These are phyloP conservation scores for Saussurea involucrata DNA, from an alignment of 129 eudicot genomes.

Conservation along the genomic window DNA sequence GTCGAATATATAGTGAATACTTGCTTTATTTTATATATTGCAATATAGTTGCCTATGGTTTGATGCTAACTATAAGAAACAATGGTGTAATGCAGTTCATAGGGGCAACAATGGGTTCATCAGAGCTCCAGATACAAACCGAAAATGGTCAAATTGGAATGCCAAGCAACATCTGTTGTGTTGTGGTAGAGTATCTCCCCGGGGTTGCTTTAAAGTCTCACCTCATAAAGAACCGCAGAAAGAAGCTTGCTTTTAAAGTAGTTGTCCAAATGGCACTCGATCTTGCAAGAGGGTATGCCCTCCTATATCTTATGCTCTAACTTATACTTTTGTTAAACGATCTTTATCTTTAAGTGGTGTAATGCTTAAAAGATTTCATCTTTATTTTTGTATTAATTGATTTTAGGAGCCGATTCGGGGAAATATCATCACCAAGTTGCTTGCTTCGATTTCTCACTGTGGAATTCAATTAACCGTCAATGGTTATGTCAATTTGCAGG, in stretches of 20 bases:
- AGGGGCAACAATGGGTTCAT: conserved; percentile 91
- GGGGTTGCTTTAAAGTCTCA: conserved; percentile 80
- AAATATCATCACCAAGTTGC: too few relatives aligned
- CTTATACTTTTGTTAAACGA: neutral
- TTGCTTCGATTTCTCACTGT: too few relatives aligned
- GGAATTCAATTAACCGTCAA: too few relatives aligned
- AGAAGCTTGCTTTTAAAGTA: conserved; percentile 74
- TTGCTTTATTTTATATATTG: too few relatives aligned
- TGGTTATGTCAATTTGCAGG: too few relatives aligned
- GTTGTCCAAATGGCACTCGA: conserved; percentile 84
- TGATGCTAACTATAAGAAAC: neutral
- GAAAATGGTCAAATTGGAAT: conserved; percentile 83
- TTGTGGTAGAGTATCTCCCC: conserved; percentile 83
- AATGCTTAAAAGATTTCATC: neutral
- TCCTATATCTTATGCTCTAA: neutral
- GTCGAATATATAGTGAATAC: too few relatives aligned
- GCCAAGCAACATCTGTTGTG: conserved; percentile 86
- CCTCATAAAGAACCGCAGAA: conserved; percentile 77
- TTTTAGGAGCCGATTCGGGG: too few relatives aligned
- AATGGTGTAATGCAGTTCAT: conserved; percentile 59
- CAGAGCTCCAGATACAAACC: conserved; percentile 70
- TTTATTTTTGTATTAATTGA: too few relatives aligned
- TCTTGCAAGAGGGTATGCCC: conserved; percentile 80
- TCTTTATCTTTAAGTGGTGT: neutral
- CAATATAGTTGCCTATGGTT: conserved; percentile 1